Evolutionary conservation across 1,284 basidiomycete genomes (phyloP), one percentile per base, ranked within the genome.

Genomic region (Wolfiporia cocos): DNA sequence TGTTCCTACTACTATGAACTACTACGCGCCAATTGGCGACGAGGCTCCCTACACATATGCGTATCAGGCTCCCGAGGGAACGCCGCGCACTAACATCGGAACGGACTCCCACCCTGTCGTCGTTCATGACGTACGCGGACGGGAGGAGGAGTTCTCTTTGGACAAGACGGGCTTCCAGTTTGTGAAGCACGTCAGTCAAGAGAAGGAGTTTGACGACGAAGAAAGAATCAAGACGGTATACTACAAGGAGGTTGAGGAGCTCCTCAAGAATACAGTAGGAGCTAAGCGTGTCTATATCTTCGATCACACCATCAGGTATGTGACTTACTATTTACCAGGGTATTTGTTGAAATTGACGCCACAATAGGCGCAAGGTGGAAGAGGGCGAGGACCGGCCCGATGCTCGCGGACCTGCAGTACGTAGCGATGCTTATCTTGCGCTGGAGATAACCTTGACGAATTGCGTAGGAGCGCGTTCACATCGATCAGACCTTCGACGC

Each of bases 401-500:
- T 11, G 10, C 10, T 17, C 32, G 32, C 32, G 32, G 32, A 10
- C 32, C 32, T 11, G 32, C 17, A 11, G 32, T 34, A 34, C 9
- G 32, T 17, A 7, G 10, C 7, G 7, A n/a, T n/a, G n/a, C n/a
- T n/a, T n/a, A n/a, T n/a, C n/a, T n/a, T n/a, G n/a, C n/a, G n/a
- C n/a, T n/a, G n/a, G n/a, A n/a, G n/a, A n/a, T n/a, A n/a, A n/a
- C n/a, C n/a, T n/a, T n/a, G n/a, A n/a, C n/a, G n/a, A n/a, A n/a
- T n/a, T n/a, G 9, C 28, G 28, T 34, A 53, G 56, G 44, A 47
- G 32, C 55, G 50, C 20, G 70, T 70, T 0, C 78, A 80, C 48
- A 70, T 77, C 43, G 78, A 81, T 52, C 78, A 81, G 56, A 78
- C 77, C 0, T 64, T 62, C 20, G 49, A 59, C 14, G 67, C 76